Evolutionary conservation across 192 early-diverging fungal species (phyloP).

Genomic region (Rhizophagus sp.): DNA sequence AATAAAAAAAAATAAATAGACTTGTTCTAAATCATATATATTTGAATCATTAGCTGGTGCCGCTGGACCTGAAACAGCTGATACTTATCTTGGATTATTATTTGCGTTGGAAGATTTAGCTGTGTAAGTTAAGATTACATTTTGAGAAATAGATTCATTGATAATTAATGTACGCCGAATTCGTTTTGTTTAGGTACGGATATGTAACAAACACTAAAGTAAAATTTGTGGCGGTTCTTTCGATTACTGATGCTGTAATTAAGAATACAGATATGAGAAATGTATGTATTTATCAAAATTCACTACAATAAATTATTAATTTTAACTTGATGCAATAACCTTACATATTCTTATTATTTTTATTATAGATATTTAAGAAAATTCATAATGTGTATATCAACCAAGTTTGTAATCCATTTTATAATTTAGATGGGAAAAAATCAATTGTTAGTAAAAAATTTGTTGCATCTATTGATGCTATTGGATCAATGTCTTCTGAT

Average conservation of each 20-base stretch:
- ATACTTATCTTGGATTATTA: constrained; percentile 86
- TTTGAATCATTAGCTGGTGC: background rate
- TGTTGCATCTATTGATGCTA: constrained; percentile 56
- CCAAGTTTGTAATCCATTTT: constrained; percentile 86
- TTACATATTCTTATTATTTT: background rate
- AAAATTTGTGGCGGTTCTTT: constrained; percentile 69
- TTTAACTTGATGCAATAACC: constrained; percentile 18
- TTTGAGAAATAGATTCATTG: background rate
- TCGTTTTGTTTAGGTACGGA: constrained; percentile 58
- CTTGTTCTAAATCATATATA: constrained; percentile 5
- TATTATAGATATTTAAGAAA: constrained; percentile 68
- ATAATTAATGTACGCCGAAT: background rate
- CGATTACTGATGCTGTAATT: constrained; percentile 69
- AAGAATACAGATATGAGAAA: constrained; percentile 83
- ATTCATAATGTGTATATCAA: constrained; percentile 83
- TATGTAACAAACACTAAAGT: constrained; percentile 88
- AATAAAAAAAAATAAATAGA: background rate
- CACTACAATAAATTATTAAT: background rate
- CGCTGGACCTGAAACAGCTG: constrained; percentile 64
- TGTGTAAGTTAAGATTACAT: constrained; percentile 55
- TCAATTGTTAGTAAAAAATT: constrained; percentile 57
- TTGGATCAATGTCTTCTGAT: constrained; percentile 42
- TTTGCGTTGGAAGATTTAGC: constrained; percentile 88
- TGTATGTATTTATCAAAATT: constrained; percentile 42
- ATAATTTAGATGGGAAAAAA: constrained; percentile 62